Evolutionary conservation across 805 yeast species (phyloP).

Genomic region (Kurtzmaniella fragi): DNA sequence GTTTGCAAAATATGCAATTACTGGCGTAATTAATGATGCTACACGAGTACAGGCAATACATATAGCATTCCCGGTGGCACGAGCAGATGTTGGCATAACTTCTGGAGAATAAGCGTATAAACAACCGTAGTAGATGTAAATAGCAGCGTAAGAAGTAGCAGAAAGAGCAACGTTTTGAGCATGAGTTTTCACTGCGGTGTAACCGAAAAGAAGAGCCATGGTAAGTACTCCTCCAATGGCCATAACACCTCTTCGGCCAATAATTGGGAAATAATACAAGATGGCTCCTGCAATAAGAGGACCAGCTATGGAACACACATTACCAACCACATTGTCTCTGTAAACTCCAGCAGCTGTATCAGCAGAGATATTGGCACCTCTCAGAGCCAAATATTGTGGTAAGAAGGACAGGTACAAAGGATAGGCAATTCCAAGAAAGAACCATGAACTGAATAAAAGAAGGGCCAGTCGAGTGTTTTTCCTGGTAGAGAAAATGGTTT

Average conservation of each 20-base stretch:
- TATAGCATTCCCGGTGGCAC: constrained; percentile 33
- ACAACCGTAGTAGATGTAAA: constrained; percentile 31
- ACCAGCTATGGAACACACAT: constrained; percentile 45
- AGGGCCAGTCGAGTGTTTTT: constrained; percentile 37
- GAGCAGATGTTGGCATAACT: constrained; percentile 29
- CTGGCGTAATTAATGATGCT: constrained; percentile 26
- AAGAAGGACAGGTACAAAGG: constrained; percentile 51
- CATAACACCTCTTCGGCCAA: constrained; percentile 58
- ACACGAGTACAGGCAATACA: constrained; percentile 26
- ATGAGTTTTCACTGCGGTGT: constrained; percentile 52
- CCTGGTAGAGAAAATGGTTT: constrained; percentile 39
- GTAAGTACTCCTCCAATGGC: constrained; percentile 47
- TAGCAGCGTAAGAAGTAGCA: constrained; percentile 41
- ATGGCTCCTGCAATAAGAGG: constrained; percentile 48
- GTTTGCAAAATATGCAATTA: constrained; percentile 28
- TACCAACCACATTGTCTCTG: constrained; percentile 45
- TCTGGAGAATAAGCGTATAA: constrained; percentile 33
- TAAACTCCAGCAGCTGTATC: constrained; percentile 34
- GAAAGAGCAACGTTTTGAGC: constrained; percentile 39
- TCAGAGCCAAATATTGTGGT: constrained; percentile 45
- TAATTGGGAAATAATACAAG: constrained; percentile 16
- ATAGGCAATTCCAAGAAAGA: constrained; percentile 50
- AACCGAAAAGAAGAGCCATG: constrained; percentile 57
- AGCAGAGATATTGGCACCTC: constrained; percentile 46
- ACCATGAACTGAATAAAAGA: constrained; percentile 45